phyloP scores from a whole-genome alignment of 1,284 basidiomycete species.

The Apiotrichum akiyoshidainum region DNA sequence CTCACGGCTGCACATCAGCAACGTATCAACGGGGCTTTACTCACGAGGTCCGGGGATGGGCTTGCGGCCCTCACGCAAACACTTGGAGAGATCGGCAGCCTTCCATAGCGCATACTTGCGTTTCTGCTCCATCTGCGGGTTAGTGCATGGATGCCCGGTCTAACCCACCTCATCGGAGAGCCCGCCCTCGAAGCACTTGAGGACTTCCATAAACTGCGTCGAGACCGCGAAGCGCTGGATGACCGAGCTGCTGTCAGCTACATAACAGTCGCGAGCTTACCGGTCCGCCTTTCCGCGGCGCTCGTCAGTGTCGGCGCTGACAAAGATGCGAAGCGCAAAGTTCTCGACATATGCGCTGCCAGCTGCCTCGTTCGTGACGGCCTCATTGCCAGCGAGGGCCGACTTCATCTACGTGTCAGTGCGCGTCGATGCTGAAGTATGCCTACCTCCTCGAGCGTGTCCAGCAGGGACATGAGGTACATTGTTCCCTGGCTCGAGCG shows the following conservation, averaged over 20 bases:
- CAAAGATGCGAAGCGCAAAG: slow-evolving; percentile 86
- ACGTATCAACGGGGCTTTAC: too few species aligned
- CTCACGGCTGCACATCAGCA: slow-evolving; percentile 27
- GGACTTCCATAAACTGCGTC: slow-evolving; percentile 50
- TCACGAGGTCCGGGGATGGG: slow-evolving; percentile 48
- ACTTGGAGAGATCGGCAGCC: slow-evolving; percentile 49
- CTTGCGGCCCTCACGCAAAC: slow-evolving; percentile 43
- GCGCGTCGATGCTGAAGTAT: not conserved
- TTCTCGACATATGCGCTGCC: slow-evolving; percentile 88
- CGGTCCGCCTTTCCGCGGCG: slow-evolving; percentile 69
- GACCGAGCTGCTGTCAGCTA: slow-evolving; percentile 31
- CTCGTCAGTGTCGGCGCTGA: slow-evolving; percentile 75
- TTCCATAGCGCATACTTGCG: slow-evolving; percentile 52
- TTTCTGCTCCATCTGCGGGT: slow-evolving; percentile 49
- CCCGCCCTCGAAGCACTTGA: slow-evolving; percentile 46
- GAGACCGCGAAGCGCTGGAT: slow-evolving; percentile 50
- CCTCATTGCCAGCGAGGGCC: slow-evolving; percentile 70
- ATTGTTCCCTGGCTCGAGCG: slow-evolving; percentile 63
- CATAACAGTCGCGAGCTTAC: slow-evolving; percentile 51
- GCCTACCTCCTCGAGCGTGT: slow-evolving; percentile 66
- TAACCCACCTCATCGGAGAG: slow-evolving; percentile 47
- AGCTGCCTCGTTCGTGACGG: slow-evolving; percentile 75
- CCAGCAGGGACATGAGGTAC: slow-evolving; percentile 72
- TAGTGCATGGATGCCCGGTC: not conserved
- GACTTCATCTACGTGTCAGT: slow-evolving; percentile 60